phyloP scores from a whole-genome alignment of 2,329 filamentous ascomycete genomes.

The Penicillium sp. region DNA sequence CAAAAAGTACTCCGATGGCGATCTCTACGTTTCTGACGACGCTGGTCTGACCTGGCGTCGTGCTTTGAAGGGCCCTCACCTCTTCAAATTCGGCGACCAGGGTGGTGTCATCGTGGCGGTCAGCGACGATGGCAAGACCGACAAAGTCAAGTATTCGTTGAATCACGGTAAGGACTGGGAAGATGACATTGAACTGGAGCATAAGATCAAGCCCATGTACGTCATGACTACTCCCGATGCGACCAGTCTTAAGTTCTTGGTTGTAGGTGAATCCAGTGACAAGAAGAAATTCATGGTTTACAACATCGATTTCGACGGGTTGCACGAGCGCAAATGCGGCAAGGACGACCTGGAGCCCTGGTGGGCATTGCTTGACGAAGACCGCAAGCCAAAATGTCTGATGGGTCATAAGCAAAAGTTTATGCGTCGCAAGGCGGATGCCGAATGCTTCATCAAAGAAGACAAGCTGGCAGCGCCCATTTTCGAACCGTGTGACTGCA shows the following conservation, averaged over 20 bases:
- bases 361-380: conserved; percentile 73
- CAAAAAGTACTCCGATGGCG: conserved; percentile 63
- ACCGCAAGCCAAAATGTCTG: conserved; percentile 77
- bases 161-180: conserved; percentile 86
- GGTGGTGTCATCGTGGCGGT: conserved; percentile 84
- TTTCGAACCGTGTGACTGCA: conserved; percentile 73
- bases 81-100: conserved; percentile 93
- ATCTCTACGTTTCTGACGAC: conserved; percentile 84
- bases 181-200: conserved; percentile 56
- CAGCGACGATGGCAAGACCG: conserved; percentile 58
- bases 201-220: conserved; percentile 64
- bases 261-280: conserved; percentile 58
- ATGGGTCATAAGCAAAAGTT: conserved; percentile 96
- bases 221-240: conserved; percentile 89
- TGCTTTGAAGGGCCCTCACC: conserved; percentile 71
- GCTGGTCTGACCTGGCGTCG: conserved; percentile 79
- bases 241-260: conserved; percentile 82
- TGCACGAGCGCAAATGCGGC: conserved; percentile 74
- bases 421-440: conserved; percentile 74
- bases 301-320: conserved; percentile 73
- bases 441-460: conserved; percentile 81
- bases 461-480: conserved; percentile 68
- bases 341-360: conserved; percentile 72
- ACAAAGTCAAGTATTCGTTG: conserved; percentile 67
- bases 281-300: conserved; percentile 56